These are phyloP conservation scores for Nakazawaea ernobii DNA, from an alignment of 805 yeast species.

Conservation along the genomic window DNA sequence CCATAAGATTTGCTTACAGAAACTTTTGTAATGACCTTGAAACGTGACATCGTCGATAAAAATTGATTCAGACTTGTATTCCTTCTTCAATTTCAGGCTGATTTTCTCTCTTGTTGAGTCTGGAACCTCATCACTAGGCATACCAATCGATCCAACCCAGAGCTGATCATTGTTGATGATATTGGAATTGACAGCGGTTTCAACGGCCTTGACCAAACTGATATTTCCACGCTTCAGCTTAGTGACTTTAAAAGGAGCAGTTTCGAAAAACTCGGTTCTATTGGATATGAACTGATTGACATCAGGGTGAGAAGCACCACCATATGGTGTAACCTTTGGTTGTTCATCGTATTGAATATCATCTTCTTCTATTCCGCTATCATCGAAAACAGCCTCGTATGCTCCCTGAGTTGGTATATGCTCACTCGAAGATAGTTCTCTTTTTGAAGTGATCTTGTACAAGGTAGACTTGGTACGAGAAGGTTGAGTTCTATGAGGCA, in stretches of 20 bases:
- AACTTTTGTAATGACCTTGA: conserved; percentile 86
- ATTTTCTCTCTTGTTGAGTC: conserved; percentile 49
- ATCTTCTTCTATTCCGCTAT: conserved; percentile 5
- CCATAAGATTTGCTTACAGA: conserved; percentile 94
- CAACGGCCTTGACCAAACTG: conserved; percentile 80
- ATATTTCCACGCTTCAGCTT: conserved; percentile 78
- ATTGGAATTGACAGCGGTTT: conserved; percentile 43
- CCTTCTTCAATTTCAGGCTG: conserved; percentile 34
- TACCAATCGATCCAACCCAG: conserved; percentile 92
- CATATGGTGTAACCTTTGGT: conserved; percentile 52
- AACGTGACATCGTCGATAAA: conserved; percentile 73
- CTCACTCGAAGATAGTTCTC: conserved; percentile 1
- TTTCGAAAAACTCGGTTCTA: conserved; percentile 39
- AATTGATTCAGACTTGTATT: conserved; percentile 59
- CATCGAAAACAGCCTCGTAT: conserved; percentile 8
- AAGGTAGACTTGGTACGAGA: neutral
- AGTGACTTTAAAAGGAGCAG: conserved; percentile 70
- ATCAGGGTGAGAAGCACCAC: conserved; percentile 67
- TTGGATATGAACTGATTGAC: conserved; percentile 19
- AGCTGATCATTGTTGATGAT: conserved; percentile 26
- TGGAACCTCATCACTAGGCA: conserved; percentile 83
- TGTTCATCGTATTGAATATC: neutral
- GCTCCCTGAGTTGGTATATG: neutral
- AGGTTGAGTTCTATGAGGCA: neutral
- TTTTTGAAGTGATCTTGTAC: neutral